Base-by-base conservation (phyloP, 345 rosid genomes). In the Nasturtium officinale region DNA sequence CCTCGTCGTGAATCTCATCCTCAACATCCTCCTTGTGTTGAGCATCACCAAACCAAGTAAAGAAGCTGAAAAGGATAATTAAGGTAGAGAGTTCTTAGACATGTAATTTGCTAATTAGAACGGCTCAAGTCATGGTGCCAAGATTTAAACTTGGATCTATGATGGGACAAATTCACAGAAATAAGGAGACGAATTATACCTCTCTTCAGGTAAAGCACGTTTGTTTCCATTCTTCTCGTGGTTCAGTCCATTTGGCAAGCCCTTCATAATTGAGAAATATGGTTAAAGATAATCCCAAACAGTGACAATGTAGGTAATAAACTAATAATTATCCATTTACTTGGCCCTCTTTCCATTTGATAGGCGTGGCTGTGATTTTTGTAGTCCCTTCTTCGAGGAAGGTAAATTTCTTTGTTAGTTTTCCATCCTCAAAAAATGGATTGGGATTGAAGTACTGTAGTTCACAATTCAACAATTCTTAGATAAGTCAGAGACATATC, bases 191-290 rank as follows among this genome's bases (percentile, higher is more conserved):
- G 8, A 63, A 67, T 25, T 74, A 51, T 76, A 91, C 98, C 99
- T 88, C 69, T 87, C 93, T 70, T 89, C 89, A 61, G 82, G 62
- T 45, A 91, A 78, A 30, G 86, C 79, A 25, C 96, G 87, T 74
- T 95, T 95, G 79, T 89, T 91, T 68, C 97, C 96, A 81, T 90
- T 91, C 80, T 89, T 95, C 84, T 86, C 93, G 72, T 84, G 90
- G 35, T 76, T 74, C 67, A 85, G 89, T 81, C 97, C 99, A 79
- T 90, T 95, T 8, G 91, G 79, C 45, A 87, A 65, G 45, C 90
- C 90, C 99, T 95, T 74, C 77, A 84, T 62, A 73, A 21, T 53
- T 53, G 54, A 40, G 58, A 72, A 46, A 33, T 23, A 37, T 28
- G 52, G 76, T 61, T 55, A 45, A 73, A 23, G 72, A 3, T 3